Conservation (phyloP, 2,329 filamentous ascomycete genomes). For the Colletotrichum gigasporum region DNA sequence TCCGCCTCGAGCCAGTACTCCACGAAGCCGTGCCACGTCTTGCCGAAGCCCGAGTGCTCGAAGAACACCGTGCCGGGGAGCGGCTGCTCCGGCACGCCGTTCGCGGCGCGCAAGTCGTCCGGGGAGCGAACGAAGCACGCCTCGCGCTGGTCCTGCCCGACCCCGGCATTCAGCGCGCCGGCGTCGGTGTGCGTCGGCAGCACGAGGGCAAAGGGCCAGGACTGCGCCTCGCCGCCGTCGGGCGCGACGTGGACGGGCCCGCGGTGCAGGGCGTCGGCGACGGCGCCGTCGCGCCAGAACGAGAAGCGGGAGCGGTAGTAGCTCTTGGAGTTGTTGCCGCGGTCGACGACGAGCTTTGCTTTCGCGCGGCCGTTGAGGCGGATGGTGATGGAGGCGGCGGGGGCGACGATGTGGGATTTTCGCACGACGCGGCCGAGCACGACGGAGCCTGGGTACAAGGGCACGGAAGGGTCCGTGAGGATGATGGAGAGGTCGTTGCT, state of each 20-base stretch:
- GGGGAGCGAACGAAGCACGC: conserved; percentile 32
- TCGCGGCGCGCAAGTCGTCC: not conserved
- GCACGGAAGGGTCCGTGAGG: not conserved
- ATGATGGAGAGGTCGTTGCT: conserved; percentile 1
- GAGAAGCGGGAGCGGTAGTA: conserved; percentile 37
- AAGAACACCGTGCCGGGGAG: conserved; percentile 33
- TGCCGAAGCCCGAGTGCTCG: not conserved
- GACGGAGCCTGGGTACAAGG: conserved; percentile 36
- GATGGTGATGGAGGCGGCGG: conserved; percentile 34
- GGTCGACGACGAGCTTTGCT: conserved; percentile 34
- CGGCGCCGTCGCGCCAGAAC: conserved; percentile 33
- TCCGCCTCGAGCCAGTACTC: conserved; percentile 47
- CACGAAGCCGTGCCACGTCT: conserved; percentile 38
- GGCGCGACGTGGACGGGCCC: conserved; percentile 37
- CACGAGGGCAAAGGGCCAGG: conserved; percentile 41
- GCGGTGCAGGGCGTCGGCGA: conserved; percentile 30
- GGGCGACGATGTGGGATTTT: conserved; percentile 32
- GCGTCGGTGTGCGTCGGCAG: conserved; percentile 35
- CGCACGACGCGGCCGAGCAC: conserved; percentile 39
- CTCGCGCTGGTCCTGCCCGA: not conserved
- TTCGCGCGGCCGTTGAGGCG: conserved; percentile 38
- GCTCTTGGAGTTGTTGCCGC: conserved; percentile 16
- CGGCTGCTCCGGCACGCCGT: conserved; percentile 14
- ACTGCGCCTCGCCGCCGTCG: not conserved
- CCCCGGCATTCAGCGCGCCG: not conserved